Conservation (phyloP, 2,329 filamentous ascomycete species). For the Sclerotinia trifoliorum region DNA sequence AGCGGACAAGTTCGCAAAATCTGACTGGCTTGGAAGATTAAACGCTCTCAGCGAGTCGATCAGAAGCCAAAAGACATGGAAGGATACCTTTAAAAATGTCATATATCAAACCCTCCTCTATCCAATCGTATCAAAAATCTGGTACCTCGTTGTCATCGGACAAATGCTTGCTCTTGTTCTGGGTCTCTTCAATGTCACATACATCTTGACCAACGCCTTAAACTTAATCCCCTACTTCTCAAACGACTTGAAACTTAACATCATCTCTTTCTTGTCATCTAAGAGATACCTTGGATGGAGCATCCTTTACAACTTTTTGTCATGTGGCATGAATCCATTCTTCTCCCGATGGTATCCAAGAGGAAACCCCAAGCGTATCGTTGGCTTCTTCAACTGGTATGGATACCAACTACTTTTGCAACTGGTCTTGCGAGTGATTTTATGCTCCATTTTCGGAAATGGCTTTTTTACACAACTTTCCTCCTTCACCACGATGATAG, state of each 20-base stretch:
- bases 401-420: conserved; percentile 58
- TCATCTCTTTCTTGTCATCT: conserved; percentile 20
- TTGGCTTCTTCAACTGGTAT: conserved; percentile 65
- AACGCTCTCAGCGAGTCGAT: conserved; percentile 47
- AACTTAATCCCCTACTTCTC: conserved; percentile 2
- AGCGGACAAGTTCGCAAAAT: conserved; percentile 69
- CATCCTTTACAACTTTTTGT: conserved; percentile 50
- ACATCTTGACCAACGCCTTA: background rate
- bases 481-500: conserved; percentile 33
- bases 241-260: background rate
- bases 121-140: conserved; percentile 29
- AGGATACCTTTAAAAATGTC: conserved; percentile 16
- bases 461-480: conserved; percentile 28
- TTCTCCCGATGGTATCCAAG: conserved; percentile 48
- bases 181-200: conserved; percentile 22
- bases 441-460: conserved; percentile 39
- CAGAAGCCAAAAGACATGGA: conserved; percentile 19
- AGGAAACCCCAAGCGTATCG: conserved; percentile 55
- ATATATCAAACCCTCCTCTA: conserved; percentile 24
- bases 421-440: conserved; percentile 54
- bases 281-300: conserved; percentile 43
- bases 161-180: conserved; percentile 36
- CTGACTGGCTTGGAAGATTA: conserved; percentile 44
- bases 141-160: conserved; percentile 33
- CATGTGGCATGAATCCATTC: conserved; percentile 68